Base-by-base conservation (phyloP, 257 asterid species). In the Solanum sejunctum region DNA sequence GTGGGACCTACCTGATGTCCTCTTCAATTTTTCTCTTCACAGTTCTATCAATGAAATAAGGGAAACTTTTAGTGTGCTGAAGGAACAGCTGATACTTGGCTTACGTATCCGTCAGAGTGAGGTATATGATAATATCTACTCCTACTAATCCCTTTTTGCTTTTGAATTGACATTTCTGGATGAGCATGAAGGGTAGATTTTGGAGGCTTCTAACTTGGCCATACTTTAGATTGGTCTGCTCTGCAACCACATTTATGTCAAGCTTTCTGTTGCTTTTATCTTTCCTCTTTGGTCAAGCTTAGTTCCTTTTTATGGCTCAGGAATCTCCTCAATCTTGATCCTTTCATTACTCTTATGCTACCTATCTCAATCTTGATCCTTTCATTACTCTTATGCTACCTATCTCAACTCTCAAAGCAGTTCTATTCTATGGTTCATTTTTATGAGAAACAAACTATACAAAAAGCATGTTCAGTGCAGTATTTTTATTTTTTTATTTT, bases 41-140 rank as follows among this genome's bases (percentile, higher is more conserved):
- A 94, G 93, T 89, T 91, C 99, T 70, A 92, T 93, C 64, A 85
- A 87, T 86, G 97, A 93, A 47, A 92, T 95, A 83, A 93, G 88
- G 84, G 90, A 91, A 89, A 91, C 93, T 89, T 88, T 91, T 84
- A 84, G 69, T 69, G 93, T 85, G 87, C 88, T 95, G 89, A 95
- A 92, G 88, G 88, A 85, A 86, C 97, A 95, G 85, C 90, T 95
- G 85, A 91, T 89, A 86, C 58, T 84, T 75, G 95, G 94, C 63
- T 90, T 94, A 89, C 91, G 85, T 87, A 91, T 95, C 88, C 86
- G 83, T 86, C 89, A 88, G 10, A 67, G 90, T 77, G 99, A 95
- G 98, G 99, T 95, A 83, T 80, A 72, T 71, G 82, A 23, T 86
- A 36, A 32, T 63, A 36, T 57, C 43, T 8, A 17, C 12, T 41